Evolutionary conservation across 768 basidiomycete species (phyloP), one percentile per base, ranked within the genome.

Genomic region (Nidularia pulvinata): DNA sequence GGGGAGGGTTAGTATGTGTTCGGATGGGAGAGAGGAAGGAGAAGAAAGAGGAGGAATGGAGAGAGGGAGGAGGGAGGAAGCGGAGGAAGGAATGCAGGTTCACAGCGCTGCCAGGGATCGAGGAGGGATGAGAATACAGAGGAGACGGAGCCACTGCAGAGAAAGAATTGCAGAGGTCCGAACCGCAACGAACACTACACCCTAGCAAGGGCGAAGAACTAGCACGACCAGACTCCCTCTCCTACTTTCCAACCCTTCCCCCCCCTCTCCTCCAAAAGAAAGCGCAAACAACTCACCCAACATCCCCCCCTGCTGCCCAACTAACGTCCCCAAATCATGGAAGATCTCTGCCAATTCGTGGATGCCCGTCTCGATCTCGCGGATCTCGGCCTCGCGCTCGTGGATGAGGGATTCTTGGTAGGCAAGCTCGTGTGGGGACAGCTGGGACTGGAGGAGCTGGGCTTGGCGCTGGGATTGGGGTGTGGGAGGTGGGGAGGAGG

Each of bases 271-370:
- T 4, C 46, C 48, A 46, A 34, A 7, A 35, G 44, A 22, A 16
- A 46, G 22, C 22, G 46, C 44, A 45, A 36, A 16, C 10, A 22
- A 73, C 88, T 49, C 58, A 96, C 96, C 95, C 49, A 99, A 75
- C 91, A 98, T 93, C 49, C 84, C 83, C 9, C 95, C 95, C 68
- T 99, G 97, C 66, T 98, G 93, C 54, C 86, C 84, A 1, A 99
- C 95, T 45, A 99, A 78, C 14, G 94, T 95, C 44, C 95, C 96
- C 46, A 99, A 74, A 70, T 98, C 95, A 49, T 91, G 84, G 79
- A 99, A 98, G 64, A 99, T 98, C 70, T 98, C 94, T 25, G 91
- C 84, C 46, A 99, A 72, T 69, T 99, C 96, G 63, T 96, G 93
- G 52, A 99, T 98, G 6, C 97, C 96, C 6, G 85, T 88, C 70